phyloP scores from a whole-genome alignment of 2,329 filamentous ascomycete genomes.

The Incumbomyces delicatus region DNA sequence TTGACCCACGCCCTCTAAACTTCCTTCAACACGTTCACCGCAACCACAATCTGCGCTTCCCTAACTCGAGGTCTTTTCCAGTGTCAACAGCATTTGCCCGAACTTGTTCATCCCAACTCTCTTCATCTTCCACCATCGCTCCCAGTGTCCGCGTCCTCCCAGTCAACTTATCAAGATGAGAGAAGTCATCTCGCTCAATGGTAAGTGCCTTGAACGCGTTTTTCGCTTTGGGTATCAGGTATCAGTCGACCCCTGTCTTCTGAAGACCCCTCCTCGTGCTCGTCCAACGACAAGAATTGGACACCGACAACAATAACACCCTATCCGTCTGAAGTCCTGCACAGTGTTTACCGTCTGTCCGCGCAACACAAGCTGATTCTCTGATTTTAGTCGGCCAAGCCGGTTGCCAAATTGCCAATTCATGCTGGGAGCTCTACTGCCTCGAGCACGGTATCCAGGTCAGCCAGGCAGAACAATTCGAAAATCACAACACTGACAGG shows the following conservation, averaged over 20 bases:
- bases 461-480: conserved; percentile 32
- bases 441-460: conserved; percentile 99
- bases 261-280: conserved; percentile 13
- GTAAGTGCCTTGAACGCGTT: conserved; percentile 46
- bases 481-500: conserved; percentile 17
- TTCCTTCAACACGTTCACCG: neutral
- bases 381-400: conserved; percentile 80
- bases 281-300: neutral
- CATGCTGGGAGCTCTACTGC: conserved; percentile 99
- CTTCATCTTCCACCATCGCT: conserved; percentile 7
- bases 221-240: too few relatives aligned
- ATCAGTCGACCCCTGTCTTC: conserved; percentile 17
- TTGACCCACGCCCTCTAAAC: too few relatives aligned
- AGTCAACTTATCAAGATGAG: conserved; percentile 58
- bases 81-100: neutral
- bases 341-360: too few relatives aligned
- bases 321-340: too few relatives aligned
- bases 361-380: conserved; percentile 3
- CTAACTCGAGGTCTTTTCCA: neutral
- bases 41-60: neutral
- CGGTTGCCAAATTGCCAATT: conserved; percentile 99
- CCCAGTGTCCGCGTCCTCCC: neutral
- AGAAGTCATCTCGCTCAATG: conserved; percentile 99
- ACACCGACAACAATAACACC: conserved; percentile 9
- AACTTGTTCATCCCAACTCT: neutral